phyloP scores from a whole-genome alignment of 345 rosid genomes.

The Erucastrum elatum region DNA sequence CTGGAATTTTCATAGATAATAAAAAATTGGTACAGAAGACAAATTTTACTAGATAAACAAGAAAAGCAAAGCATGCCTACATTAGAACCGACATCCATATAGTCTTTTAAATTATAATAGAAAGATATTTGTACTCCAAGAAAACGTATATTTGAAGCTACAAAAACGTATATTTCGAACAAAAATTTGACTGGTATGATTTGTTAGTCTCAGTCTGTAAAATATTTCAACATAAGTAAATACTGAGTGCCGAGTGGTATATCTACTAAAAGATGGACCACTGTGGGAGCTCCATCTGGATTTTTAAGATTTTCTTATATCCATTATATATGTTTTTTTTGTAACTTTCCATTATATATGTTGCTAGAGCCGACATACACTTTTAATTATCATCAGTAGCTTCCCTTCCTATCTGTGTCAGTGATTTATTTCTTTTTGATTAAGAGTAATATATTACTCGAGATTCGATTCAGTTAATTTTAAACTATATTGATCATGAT shows the following conservation, averaged over 20 bases:
- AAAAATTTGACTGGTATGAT: conserved; percentile 28
- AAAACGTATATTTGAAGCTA: background rate
- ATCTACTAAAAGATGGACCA: conserved; percentile 20
- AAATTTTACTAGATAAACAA: background rate
- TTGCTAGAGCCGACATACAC: conserved; percentile 18
- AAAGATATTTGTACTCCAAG: conserved; percentile 6
- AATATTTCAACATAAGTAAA: conserved; percentile 16
- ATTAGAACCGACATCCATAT: conserved; percentile 10
- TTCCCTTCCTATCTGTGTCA: conserved; percentile 18
- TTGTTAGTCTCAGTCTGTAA: conserved; percentile 32
- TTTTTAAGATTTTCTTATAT: conserved; percentile 17
- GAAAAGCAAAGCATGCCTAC: background rate
- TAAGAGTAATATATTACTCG: conserved; percentile 7
- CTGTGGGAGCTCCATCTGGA: conserved; percentile 24
- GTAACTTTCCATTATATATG: background rate
- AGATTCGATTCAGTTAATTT: conserved; percentile 12
- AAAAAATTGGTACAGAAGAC: background rate
- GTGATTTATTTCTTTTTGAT: conserved; percentile 7
- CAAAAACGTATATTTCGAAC: background rate
- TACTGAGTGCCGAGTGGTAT: conserved; percentile 20
- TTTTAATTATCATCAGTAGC: conserved; percentile 27
- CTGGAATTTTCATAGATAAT: background rate
- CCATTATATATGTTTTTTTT: background rate
- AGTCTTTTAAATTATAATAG: background rate
- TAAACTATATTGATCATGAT: conserved; percentile 19